These are phyloP conservation scores for Plenodomus tracheiphilus DNA, from an alignment of 2,329 filamentous ascomycete species.

Conservation along the genomic window DNA sequence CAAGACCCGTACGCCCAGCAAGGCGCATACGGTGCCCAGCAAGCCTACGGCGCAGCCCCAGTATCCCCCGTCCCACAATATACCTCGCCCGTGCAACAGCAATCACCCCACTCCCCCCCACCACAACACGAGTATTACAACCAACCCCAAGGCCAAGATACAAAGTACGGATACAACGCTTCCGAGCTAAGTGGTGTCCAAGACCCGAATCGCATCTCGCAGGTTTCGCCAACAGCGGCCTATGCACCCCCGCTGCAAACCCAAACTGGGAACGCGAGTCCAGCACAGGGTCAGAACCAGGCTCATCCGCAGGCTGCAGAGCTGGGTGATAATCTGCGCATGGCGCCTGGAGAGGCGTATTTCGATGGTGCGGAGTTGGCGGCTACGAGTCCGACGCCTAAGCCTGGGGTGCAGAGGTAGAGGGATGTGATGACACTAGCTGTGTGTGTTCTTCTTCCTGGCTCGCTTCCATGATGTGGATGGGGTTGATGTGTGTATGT, in stretches of 20 bases:
- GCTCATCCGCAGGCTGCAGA: slow-evolving; percentile 4
- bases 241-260: background rate
- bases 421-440: too few relatives aligned
- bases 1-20: slow-evolving; percentile 5
- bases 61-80: slow-evolving; percentile 20
- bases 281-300: background rate
- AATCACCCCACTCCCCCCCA: slow-evolving; percentile 5
- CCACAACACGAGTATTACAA: slow-evolving; percentile 2
- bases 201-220: slow-evolving; percentile 1
- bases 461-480: too few relatives aligned
- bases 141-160: background rate
- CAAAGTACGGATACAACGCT: slow-evolving; percentile 2
- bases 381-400: background rate
- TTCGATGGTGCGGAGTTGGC: slow-evolving; percentile 1
- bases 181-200: background rate
- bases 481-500: too few relatives aligned
- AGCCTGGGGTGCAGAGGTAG: background rate
- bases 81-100: background rate
- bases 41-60: slow-evolving; percentile 3
- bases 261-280: too few relatives aligned
- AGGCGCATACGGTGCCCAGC: slow-evolving; percentile 4
- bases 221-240: background rate
- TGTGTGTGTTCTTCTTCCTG: too few relatives aligned
- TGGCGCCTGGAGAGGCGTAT: background rate
- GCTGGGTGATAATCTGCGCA: slow-evolving; percentile 2